These are phyloP conservation scores for Ailanthus altissimus DNA, from an alignment of 345 rosid genomes.

Conservation along the genomic window DNA sequence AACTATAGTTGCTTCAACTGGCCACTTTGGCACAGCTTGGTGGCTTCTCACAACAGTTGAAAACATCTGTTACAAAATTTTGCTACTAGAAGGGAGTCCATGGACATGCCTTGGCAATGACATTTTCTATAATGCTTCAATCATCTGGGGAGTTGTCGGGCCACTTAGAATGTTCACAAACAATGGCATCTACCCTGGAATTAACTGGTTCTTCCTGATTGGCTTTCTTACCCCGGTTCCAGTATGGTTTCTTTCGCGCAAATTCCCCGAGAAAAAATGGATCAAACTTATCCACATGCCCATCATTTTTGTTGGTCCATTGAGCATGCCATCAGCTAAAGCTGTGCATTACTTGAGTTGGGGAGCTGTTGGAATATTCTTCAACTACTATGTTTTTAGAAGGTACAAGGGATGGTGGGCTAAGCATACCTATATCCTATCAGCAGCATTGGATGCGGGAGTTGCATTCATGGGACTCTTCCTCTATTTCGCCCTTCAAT, in stretches of 20 bases:
- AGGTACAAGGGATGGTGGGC: slow-evolving; percentile 73
- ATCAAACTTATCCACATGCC: slow-evolving; percentile 60
- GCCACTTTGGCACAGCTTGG: slow-evolving; percentile 48
- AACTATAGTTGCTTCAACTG: slow-evolving; percentile 43
- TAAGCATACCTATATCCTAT: slow-evolving; percentile 61
- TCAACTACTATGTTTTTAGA: slow-evolving; percentile 63
- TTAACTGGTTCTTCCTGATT: slow-evolving; percentile 55
- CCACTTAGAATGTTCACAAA: slow-evolving; percentile 47
- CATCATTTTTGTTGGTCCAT: slow-evolving; percentile 47
- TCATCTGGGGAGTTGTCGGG: slow-evolving; percentile 64
- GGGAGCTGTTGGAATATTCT: slow-evolving; percentile 61
- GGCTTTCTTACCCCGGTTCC: slow-evolving; percentile 48
- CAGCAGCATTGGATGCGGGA: slow-evolving; percentile 83
- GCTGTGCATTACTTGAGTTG: slow-evolving; percentile 60
- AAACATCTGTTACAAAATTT: slow-evolving; percentile 35
- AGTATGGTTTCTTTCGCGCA: slow-evolving; percentile 36
- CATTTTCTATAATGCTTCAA: slow-evolving; percentile 54
- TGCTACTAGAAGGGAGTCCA: slow-evolving; percentile 42
- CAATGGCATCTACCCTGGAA: slow-evolving; percentile 40
- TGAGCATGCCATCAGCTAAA: slow-evolving; percentile 58
- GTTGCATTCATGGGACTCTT: slow-evolving; percentile 67
- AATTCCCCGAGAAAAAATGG: slow-evolving; percentile 40
- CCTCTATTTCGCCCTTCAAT: slow-evolving; percentile 63
- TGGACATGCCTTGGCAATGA: slow-evolving; percentile 56
- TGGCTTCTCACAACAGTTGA: slow-evolving; percentile 44